Conservation (phyloP, 2,329 filamentous ascomycete genomes). For the Paramyrothecium roridum region DNA sequence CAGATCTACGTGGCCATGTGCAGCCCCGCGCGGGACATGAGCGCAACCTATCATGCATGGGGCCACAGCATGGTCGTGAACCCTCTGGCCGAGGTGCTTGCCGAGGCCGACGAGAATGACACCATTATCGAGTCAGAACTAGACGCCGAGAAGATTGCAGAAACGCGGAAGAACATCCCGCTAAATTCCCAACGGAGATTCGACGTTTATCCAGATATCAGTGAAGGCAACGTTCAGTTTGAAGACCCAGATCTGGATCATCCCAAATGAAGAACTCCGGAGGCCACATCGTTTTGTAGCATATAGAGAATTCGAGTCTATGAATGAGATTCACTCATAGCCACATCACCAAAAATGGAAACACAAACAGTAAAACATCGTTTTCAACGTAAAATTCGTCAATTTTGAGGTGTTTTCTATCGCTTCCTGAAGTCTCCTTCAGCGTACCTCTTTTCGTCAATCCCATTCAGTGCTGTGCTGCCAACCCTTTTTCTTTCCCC, state of each 20-base stretch:
- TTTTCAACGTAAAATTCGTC: too few relatives aligned
- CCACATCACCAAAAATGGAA: too few relatives aligned
- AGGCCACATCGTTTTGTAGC: too few relatives aligned
- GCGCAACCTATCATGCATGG: slow-evolving; percentile 81
- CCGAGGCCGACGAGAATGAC: slow-evolving; percentile 75
- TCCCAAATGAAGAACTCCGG: too few relatives aligned
- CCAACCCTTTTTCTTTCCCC: neutral
- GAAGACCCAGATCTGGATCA: slow-evolving; percentile 21
- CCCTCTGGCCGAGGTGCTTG: slow-evolving; percentile 79
- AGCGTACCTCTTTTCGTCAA: slow-evolving; percentile 2
- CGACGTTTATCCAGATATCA: slow-evolving; percentile 93
- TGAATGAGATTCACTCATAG: too few relatives aligned
- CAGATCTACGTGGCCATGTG: slow-evolving; percentile 92
- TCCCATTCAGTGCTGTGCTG: slow-evolving; percentile 4
- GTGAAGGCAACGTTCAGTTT: slow-evolving; percentile 48
- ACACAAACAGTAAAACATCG: too few relatives aligned
- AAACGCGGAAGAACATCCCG: slow-evolving; percentile 79
- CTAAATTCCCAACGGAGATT: slow-evolving; percentile 82
- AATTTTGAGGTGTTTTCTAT: too few relatives aligned
- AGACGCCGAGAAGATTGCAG: slow-evolving; percentile 64
- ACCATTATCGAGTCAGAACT: slow-evolving; percentile 73
- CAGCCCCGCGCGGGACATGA: slow-evolving; percentile 79
- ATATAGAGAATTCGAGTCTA: too few relatives aligned
- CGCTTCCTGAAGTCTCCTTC: too few relatives aligned
- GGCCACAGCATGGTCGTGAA: slow-evolving; percentile 88